Evolutionary conservation across 441 rosid genomes (phyloP).

Genomic region (Macaranga tanarius): DNA sequence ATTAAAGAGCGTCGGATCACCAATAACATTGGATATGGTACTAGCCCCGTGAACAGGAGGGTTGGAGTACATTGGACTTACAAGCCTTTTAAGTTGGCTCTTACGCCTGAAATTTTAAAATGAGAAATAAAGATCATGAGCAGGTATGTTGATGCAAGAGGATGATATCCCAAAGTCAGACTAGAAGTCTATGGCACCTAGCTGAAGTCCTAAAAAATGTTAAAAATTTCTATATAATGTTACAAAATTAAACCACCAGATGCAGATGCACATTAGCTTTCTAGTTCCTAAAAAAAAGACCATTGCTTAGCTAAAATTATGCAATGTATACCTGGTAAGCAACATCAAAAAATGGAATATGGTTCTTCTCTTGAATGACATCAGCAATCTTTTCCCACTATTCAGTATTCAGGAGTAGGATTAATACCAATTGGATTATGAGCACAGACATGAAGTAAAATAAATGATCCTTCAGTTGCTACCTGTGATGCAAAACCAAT

Average conservation of each 20-base stretch:
- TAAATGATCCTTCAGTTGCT: slow-evolving; percentile 90
- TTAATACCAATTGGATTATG: slow-evolving; percentile 99
- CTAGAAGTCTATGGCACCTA: slow-evolving; percentile 42
- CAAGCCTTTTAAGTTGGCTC: slow-evolving; percentile 95
- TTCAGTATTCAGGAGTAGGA: slow-evolving; percentile 85
- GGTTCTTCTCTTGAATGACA: slow-evolving; percentile 90
- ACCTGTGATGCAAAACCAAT: slow-evolving; percentile 46
- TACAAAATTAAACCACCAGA: not conserved
- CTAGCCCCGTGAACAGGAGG: slow-evolving; percentile 96
- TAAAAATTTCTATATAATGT: not conserved
- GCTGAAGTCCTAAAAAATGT: slow-evolving; percentile 35
- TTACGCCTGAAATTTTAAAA: slow-evolving; percentile 59
- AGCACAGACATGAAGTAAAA: slow-evolving; percentile 98
- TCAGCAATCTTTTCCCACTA: slow-evolving; percentile 92
- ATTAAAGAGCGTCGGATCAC: slow-evolving; percentile 67
- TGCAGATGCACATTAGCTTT: not conserved
- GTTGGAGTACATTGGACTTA: slow-evolving; percentile 95
- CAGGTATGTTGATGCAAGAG: not conserved
- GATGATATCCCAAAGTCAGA: slow-evolving; percentile 7
- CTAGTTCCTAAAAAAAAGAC: not conserved
- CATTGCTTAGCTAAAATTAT: slow-evolving; percentile 15
- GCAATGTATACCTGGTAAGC: slow-evolving; percentile 79
- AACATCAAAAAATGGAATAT: slow-evolving; percentile 91
- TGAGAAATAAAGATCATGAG: not conserved
- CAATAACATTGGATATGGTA: slow-evolving; percentile 84